phyloP scores from a whole-genome alignment of 306 rosid species.

The Prunus mira region DNA sequence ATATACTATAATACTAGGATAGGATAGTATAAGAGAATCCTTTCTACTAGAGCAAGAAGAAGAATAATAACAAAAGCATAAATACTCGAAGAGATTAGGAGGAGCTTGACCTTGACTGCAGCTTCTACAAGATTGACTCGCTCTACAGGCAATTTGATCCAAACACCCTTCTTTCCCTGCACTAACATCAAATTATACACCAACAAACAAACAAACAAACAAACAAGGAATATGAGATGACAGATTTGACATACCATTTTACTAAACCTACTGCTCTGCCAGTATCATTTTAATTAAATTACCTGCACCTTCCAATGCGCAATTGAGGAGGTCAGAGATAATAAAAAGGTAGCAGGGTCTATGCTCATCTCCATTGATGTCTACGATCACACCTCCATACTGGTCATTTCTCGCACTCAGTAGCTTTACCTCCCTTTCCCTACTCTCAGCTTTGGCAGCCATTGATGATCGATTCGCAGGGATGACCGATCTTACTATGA shows the following conservation, averaged over 20 bases:
- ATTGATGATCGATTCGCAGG: not conserved
- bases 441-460: not conserved
- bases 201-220: not conserved
- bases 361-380: not conserved
- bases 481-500: not conserved
- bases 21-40: too few species aligned
- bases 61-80: not conserved
- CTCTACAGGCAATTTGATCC: constrained; percentile 69
- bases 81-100: not conserved
- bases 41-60: not conserved
- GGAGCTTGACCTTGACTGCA: constrained; percentile 55
- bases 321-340: not conserved
- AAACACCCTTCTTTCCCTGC: constrained; percentile 70
- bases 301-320: constrained; percentile 11
- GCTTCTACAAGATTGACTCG: constrained; percentile 55
- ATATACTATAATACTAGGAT: too few species aligned
- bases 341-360: constrained; percentile 6
- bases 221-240: too few species aligned
- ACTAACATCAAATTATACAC: not conserved
- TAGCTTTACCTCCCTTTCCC: not conserved
- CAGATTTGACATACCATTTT: too few species aligned
- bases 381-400: constrained; percentile 10
- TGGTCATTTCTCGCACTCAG: not conserved
- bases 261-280: too few species aligned
- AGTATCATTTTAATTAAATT: not conserved